Conservation (phyloP, 768 basidiomycete species). For the Tulasnella sp. region DNA sequence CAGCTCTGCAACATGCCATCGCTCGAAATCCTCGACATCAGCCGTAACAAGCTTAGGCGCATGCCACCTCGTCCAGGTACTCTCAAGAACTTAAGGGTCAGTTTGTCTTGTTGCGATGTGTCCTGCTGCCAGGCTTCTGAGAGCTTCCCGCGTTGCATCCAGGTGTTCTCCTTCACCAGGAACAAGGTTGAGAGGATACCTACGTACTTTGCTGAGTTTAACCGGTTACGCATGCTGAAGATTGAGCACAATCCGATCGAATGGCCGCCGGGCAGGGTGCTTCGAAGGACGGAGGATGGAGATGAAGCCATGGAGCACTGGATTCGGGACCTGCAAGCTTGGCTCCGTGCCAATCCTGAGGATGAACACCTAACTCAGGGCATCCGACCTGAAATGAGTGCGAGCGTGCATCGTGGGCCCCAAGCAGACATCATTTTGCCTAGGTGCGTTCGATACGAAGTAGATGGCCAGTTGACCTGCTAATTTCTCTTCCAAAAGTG, state of each 20-base stretch:
- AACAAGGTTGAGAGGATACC: slow-evolving; percentile 81
- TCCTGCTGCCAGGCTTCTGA: not conserved
- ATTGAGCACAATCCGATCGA: slow-evolving; percentile 87
- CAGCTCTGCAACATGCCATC: slow-evolving; percentile 79
- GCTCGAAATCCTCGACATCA: slow-evolving; percentile 90
- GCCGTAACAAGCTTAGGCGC: slow-evolving; percentile 78
- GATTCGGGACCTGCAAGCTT: slow-evolving; percentile 43
- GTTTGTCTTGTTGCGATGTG: slow-evolving; percentile 23
- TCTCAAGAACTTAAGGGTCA: slow-evolving; percentile 64
- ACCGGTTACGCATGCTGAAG: slow-evolving; percentile 66
- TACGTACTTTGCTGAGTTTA: slow-evolving; percentile 65
- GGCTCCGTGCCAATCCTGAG: slow-evolving; percentile 12
- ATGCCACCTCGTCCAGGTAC: slow-evolving; percentile 75
- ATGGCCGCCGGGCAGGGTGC: slow-evolving; percentile 70
- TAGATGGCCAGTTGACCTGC: not conserved
- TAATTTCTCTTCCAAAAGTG: not conserved
- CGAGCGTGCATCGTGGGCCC: not conserved
- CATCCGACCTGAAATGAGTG: slow-evolving; percentile 30
- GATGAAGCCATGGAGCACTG: slow-evolving; percentile 66
- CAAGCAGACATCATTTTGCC: not conserved
- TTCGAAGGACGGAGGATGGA: slow-evolving; percentile 36
- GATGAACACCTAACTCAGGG: slow-evolving; percentile 31
- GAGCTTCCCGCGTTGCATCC: slow-evolving; percentile 12
- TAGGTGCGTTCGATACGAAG: not conserved
- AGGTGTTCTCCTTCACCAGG: slow-evolving; percentile 81